phyloP scores from a whole-genome alignment of 331 rosid genomes.

The Dryas integrifolia region DNA sequence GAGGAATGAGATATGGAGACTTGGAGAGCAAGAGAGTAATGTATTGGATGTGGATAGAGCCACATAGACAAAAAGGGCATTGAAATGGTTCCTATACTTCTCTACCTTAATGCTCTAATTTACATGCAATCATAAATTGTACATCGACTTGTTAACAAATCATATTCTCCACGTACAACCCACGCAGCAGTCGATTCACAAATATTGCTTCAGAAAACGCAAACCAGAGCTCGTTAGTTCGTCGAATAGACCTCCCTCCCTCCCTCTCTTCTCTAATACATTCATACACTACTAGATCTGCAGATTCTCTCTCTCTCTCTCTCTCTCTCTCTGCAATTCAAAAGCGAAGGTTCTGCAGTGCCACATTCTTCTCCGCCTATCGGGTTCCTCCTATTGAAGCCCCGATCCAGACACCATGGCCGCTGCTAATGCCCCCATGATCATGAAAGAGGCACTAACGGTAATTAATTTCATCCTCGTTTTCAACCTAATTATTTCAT shows the following conservation, averaged over 20 bases:
- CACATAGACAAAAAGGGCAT: too few relatives aligned
- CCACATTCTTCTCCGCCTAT: conserved; percentile 14
- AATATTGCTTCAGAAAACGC: background rate
- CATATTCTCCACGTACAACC: background rate
- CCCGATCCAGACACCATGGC: conserved; percentile 47
- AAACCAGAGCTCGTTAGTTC: background rate
- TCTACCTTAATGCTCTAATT: too few relatives aligned
- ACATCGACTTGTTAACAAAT: background rate
- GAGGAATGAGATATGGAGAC: too few relatives aligned
- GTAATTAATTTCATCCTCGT: conserved; percentile 22
- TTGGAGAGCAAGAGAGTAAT: too few relatives aligned
- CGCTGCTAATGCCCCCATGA: conserved; percentile 62
- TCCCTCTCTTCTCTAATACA: background rate
- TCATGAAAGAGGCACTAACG: conserved; percentile 67
- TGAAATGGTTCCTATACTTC: too few relatives aligned
- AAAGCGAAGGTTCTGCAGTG: conserved; percentile 10
- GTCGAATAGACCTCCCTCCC: background rate
- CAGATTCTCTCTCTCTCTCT: background rate
- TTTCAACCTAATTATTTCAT: conserved; percentile 21
- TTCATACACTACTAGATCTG: conserved; percentile 22
- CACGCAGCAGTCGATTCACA: conserved; percentile 3
- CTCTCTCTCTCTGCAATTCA: background rate
- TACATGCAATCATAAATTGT: background rate
- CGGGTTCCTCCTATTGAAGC: conserved; percentile 25
- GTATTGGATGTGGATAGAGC: too few relatives aligned